Evolutionary conservation across 2,329 filamentous ascomycete species (phyloP), one percentile per base, ranked within the genome.

Genomic region (Didymella pomorum): DNA sequence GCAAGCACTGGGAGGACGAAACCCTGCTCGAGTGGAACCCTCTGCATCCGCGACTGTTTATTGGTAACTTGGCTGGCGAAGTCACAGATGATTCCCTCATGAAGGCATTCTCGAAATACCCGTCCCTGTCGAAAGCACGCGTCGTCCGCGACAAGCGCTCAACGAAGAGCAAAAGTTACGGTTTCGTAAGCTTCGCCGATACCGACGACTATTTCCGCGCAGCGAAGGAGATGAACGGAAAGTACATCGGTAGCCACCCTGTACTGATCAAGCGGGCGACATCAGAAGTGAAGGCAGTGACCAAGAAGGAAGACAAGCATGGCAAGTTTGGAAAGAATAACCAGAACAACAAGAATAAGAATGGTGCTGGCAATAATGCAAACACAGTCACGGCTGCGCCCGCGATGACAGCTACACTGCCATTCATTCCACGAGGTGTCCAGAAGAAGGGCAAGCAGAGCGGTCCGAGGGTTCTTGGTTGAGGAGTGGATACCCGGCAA

Each of bases 201-300:
- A 91, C 93, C 28, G 95, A 99, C 76, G 93, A 97, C 72, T 98
- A 96, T 76, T 98, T 99, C 82, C 87, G 92, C 71, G 94, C 95
- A 1, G 94, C 93, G 70, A 93, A 95, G 80, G 94, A 98, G 80
- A 98, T 98, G 95, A 91, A 97, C 72, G 93, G 93, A 69, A 98
- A 99, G 80, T 99, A 99, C 79, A 98, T 99, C 74, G 94, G 96
- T 71, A 97, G 93, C 76, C 95, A 98, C 77, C 95, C 95, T 0
- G 91, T 97, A 26, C 82, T 91, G 25, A 86, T 98, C 66, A 89
- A 91, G 77, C 91, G 95, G 76, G 92, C 91, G 65, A 96, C 89
- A 67, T 97, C 94, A 6, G 93, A 98, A 77, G 92, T 99, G 77
- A 92, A 91, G 74, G 87, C 92, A 4, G 83, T 88, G 12, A 84